A percentile compares a stretch with the other conserved stretches of the same genome.
phyloP scores from a whole-genome alignment of 345 rosid species.

The Brassica rapa region DNA sequence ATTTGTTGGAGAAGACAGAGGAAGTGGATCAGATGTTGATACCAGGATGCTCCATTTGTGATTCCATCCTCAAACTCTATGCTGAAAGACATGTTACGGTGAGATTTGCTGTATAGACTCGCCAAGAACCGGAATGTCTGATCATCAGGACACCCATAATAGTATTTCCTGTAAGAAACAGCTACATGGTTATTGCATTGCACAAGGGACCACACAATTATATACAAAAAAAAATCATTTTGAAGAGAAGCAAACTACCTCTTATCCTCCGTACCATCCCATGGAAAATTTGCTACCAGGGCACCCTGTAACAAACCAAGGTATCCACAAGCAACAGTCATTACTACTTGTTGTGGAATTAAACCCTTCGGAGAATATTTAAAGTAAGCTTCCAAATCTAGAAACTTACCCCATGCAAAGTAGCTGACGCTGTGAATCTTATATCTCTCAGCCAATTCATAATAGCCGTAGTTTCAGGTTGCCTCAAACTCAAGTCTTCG shows the following conservation, averaged over 20 bases:
- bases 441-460: slow-evolving; percentile 79
- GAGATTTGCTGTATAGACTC: slow-evolving; percentile 72
- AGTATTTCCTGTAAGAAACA: slow-evolving; percentile 63
- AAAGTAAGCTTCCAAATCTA: too few species aligned
- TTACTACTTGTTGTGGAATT: too few species aligned
- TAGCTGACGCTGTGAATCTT: slow-evolving; percentile 84
- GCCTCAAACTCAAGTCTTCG: slow-evolving; percentile 57
- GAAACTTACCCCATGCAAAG: slow-evolving; percentile 82
- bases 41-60: slow-evolving; percentile 96
- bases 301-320: slow-evolving; percentile 69
- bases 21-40: slow-evolving; percentile 25
- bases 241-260: slow-evolving; percentile 49
- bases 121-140: slow-evolving; percentile 80
- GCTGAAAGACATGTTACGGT: slow-evolving; percentile 90
- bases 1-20: slow-evolving; percentile 9
- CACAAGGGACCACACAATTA: not conserved
- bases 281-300: slow-evolving; percentile 94
- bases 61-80: slow-evolving; percentile 87
- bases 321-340: too few species aligned
- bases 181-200: slow-evolving; percentile 13
- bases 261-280: slow-evolving; percentile 86
- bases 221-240: not conserved
- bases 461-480: slow-evolving; percentile 89
- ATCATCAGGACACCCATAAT: slow-evolving; percentile 91
- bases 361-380: too few species aligned